Percentiles rank a stretch among this genome's conserved stretches.
Conservation (phyloP, 768 basidiomycete species). For the Collybia nuda region DNA sequence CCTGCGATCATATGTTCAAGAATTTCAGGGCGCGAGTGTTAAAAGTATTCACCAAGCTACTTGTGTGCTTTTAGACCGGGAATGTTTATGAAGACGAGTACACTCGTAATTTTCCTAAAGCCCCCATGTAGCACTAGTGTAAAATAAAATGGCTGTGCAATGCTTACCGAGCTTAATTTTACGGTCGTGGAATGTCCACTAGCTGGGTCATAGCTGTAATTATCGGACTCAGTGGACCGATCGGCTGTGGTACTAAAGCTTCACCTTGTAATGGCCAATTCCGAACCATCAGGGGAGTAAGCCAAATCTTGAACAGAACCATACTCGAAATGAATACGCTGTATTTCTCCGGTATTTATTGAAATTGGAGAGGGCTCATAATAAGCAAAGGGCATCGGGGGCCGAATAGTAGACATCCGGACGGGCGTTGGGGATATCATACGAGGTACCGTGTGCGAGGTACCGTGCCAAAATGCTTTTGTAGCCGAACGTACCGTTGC, state of each 20-base stretch:
- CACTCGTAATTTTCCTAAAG: background rate
- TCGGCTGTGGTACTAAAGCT: background rate
- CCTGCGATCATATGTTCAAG: constrained; percentile 1
- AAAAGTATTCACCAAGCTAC: constrained; percentile 8
- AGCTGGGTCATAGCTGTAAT: constrained; percentile 5
- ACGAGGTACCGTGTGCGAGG: background rate
- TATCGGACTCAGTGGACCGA: too few relatives aligned
- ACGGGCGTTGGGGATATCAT: background rate
- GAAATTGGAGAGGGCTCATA: too few relatives aligned
- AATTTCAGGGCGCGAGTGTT: too few relatives aligned
- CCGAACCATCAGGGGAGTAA: constrained; percentile 11
- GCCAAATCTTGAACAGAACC: constrained; percentile 11
- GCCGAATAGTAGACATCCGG: too few relatives aligned
- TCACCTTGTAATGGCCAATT: constrained; percentile 11
- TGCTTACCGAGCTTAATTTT: background rate
- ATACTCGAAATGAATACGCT: too few relatives aligned
- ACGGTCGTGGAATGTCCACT: constrained; percentile 1
- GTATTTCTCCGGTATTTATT: too few relatives aligned
- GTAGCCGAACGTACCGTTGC: background rate
- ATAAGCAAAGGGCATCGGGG: too few relatives aligned
- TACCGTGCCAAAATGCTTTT: background rate
- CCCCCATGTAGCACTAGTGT: too few relatives aligned
- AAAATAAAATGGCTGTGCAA: too few relatives aligned
- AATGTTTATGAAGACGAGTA: background rate
- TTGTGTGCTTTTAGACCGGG: constrained; percentile 3